A percentile compares a stretch with the other conserved stretches of the same genome.
Evolutionary conservation across 352 stramenopile species (phyloP).

Genomic region (Phytophthora niederhauseri): DNA sequence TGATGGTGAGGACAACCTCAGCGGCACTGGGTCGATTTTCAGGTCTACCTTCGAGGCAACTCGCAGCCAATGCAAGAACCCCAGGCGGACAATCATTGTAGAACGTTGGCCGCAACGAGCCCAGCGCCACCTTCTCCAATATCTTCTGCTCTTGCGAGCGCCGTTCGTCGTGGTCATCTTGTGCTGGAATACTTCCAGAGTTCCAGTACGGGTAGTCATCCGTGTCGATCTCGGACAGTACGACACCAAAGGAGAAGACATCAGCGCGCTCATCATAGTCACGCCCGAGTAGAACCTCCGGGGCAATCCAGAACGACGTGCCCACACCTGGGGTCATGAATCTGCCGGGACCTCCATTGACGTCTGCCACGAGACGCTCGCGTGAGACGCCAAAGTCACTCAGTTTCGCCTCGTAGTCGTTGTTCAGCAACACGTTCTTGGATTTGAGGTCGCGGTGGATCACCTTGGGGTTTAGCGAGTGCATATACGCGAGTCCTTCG

Average conservation of each 20-base stretch:
- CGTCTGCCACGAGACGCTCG: conserved; percentile 31
- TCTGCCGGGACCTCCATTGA: conserved; percentile 32
- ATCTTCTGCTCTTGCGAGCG: conserved; percentile 51
- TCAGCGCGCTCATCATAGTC: conserved; percentile 55
- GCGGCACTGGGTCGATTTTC: conserved; percentile 47
- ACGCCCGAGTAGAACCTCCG: conserved; percentile 44
- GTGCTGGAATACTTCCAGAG: conserved; percentile 33
- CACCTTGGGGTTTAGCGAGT: conserved; percentile 65
- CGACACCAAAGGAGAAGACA: conserved; percentile 53
- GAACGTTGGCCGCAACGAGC: conserved; percentile 51
- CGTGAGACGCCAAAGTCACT: conserved; percentile 81
- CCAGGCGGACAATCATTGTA: conserved; percentile 53
- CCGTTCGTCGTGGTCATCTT: conserved; percentile 34
- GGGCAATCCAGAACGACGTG: conserved; percentile 55
- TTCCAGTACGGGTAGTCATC: conserved; percentile 57
- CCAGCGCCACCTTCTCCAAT: conserved; percentile 43
- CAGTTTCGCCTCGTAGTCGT: conserved; percentile 65
- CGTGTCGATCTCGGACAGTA: conserved; percentile 59
- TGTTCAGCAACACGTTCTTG: conserved; percentile 77
- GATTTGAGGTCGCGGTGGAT: conserved; percentile 86
- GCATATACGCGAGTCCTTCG: conserved; percentile 68
- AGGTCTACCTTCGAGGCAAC: conserved; percentile 50
- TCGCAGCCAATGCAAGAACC: conserved; percentile 47
- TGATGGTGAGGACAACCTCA: conserved; percentile 47
- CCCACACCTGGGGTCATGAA: conserved; percentile 61